Percentiles rank a stretch among this genome's conserved stretches.
Evolutionary conservation across 2,329 filamentous ascomycete genomes (phyloP).

Genomic region (Aspergillus oerlinghausenensis): DNA sequence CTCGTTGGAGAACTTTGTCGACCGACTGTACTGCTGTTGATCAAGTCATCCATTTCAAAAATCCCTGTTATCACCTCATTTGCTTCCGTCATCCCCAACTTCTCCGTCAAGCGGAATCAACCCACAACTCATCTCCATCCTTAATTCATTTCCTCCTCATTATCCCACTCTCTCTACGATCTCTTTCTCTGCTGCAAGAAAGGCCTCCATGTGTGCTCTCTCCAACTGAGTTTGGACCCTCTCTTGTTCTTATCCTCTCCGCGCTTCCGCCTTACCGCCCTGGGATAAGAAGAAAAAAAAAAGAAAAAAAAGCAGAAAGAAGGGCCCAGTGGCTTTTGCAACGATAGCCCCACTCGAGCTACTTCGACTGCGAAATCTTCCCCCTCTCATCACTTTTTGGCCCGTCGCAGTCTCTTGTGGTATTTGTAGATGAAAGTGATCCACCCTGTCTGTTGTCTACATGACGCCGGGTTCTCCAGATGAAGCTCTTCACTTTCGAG

Average conservation of each 20-base stretch:
- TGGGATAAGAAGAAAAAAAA: slow-evolving; percentile 2
- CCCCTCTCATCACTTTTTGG: slow-evolving; percentile 10
- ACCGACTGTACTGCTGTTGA: background rate
- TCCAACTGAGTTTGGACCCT: background rate
- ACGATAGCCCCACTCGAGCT: slow-evolving; percentile 37
- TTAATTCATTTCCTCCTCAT: background rate
- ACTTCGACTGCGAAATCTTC: slow-evolving; percentile 29
- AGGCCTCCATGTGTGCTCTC: background rate
- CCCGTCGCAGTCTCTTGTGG: slow-evolving; percentile 6
- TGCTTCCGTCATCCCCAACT: slow-evolving; percentile 1
- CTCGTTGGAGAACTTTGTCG: background rate
- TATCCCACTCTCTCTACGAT: slow-evolving; percentile 1
- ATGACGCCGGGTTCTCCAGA: slow-evolving; percentile 51
- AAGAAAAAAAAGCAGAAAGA: background rate
- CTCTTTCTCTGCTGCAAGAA: background rate
- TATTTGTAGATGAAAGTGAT: slow-evolving; percentile 38
- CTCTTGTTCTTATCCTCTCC: slow-evolving; percentile 4
- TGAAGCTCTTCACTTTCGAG: slow-evolving; percentile 55
- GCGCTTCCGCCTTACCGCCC: slow-evolving; percentile 12
- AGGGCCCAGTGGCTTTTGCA: slow-evolving; percentile 22
- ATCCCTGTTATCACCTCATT: background rate
- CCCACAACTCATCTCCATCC: background rate
- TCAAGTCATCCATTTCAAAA: background rate
- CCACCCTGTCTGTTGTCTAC: slow-evolving; percentile 37
- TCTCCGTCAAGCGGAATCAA: background rate